Base-by-base conservation (phyloP, 139 green algal genomes). In the Chlamydomonas sphaeroides region DNA sequence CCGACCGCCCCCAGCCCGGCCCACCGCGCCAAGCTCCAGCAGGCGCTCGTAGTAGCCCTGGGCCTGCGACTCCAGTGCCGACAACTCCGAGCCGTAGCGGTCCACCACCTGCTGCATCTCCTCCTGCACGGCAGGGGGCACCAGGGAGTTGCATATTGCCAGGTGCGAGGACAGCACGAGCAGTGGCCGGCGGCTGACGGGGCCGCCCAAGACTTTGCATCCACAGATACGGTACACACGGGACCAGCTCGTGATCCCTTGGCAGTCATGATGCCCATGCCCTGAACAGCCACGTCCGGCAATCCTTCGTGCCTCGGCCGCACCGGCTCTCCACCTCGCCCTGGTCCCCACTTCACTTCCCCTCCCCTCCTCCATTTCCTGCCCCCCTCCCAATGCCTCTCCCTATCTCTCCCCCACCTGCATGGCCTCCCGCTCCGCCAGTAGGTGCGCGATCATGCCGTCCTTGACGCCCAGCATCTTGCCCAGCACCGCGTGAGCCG, bases 391-490 rank as follows among this genome's bases (percentile, higher is more conserved):
- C n/a, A n/a, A n/a, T n/a, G 7, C 15, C 65, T 30, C 67, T 39
- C n/a, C 30, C 49, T 26, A 6, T 5, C 5, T n/a, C n/a, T n/a
- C n/a, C n/a, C 65, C 17, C 51, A 67, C 77, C 77, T 67, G 65
- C 65, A 84, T 35, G 2, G 35, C 48, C 36, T 74, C 77, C 30
- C 77, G 53, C 77, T 84, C 77, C 49, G 18, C 1, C 48, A 84
- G 45, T 51, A 84, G 77, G 63, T 84, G 65, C 5, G 30, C 7
- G 33, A 84, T 84, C 77, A 84, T 84, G 25, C 15, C 10, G 65
- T 84, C 77, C 65, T 84, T 84, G 10, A 84, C 77, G 35, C 26
- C 77, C 77, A 84, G 77, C 77, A 84, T 65, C 77, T 57, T 36
- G 1, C 14, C 30, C 26, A 84, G 65, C 35, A 65, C 77, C 23